phyloP scores from a whole-genome alignment of 2,329 filamentous ascomycete genomes.

The Arthrobotrys sinensis region DNA sequence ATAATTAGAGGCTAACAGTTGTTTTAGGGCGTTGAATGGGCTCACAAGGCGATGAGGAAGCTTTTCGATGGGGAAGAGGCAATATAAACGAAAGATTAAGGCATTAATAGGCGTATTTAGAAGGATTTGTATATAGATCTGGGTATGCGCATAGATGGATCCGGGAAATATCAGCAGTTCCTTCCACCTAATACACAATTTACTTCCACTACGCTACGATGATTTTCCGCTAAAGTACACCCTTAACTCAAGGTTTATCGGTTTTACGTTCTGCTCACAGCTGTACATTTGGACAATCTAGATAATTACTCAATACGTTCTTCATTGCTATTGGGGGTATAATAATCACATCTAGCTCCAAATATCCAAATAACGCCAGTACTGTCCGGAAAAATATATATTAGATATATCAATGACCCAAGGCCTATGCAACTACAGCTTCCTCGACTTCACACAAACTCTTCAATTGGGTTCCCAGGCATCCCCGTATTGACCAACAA shows the following conservation, averaged over 20 bases:
- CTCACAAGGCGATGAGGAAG: slow-evolving; percentile 86
- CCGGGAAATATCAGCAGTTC: slow-evolving; percentile 21
- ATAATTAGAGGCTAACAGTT: slow-evolving; percentile 1
- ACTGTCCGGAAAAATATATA: background rate
- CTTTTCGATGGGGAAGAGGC: slow-evolving; percentile 70
- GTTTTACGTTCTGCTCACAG: too few species aligned
- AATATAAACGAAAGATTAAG: slow-evolving; percentile 4
- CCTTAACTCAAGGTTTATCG: too few species aligned
- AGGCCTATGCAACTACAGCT: background rate
- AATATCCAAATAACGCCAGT: slow-evolving; percentile 9
- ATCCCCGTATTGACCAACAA: slow-evolving; percentile 38
- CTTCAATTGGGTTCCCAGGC: slow-evolving; percentile 32
- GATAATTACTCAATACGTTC: background rate
- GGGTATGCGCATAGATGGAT: slow-evolving; percentile 51
- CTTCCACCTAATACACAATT: slow-evolving; percentile 6
- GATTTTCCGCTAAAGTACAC: too few species aligned
- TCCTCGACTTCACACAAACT: slow-evolving; percentile 9
- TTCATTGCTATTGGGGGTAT: slow-evolving; percentile 8
- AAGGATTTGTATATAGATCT: slow-evolving; percentile 49
- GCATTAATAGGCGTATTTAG: slow-evolving; percentile 8
- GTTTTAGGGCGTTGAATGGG: slow-evolving; percentile 81
- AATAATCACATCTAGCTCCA: background rate
- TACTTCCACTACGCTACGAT: background rate
- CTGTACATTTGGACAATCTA: background rate
- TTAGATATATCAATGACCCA: background rate